Percentiles rank a stretch among this genome's conserved stretches.
Conservation (phyloP, 805 yeast species). For the Candida stauntonica region DNA sequence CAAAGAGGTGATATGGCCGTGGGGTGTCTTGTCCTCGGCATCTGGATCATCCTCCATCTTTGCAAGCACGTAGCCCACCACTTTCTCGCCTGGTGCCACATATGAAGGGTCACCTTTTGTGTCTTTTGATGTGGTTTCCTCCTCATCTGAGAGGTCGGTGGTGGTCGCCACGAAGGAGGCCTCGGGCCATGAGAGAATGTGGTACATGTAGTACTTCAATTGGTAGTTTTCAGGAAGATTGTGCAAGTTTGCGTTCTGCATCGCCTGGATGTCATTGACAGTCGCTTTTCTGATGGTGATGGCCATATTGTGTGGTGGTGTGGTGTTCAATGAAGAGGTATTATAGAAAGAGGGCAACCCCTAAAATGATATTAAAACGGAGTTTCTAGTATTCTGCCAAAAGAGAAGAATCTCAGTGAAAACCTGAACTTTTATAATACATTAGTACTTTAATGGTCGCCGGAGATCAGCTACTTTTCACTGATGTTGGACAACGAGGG, state of each 20-base stretch:
- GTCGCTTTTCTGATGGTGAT: constrained; percentile 87
- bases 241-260: constrained; percentile 91
- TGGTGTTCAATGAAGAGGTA: too few species aligned
- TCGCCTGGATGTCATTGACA: constrained; percentile 81
- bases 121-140: constrained; percentile 11
- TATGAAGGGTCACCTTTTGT: constrained; percentile 60
- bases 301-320: constrained; percentile 45
- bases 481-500: too few species aligned
- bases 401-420: too few species aligned
- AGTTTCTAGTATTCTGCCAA: too few species aligned
- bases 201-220: constrained; percentile 90
- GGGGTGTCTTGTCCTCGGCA: constrained; percentile 62
- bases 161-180: constrained; percentile 94
- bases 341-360: too few species aligned
- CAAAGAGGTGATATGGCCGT: constrained; percentile 91
- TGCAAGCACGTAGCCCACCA: constrained; percentile 94
- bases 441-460: too few species aligned
- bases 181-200: constrained; percentile 94
- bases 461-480: too few species aligned
- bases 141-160: constrained; percentile 18
- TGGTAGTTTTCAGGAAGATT: constrained; percentile 94
- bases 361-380: too few species aligned
- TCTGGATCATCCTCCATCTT: constrained; percentile 95
- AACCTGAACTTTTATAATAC: too few species aligned
- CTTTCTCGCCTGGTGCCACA: constrained; percentile 62